phyloP scores from a whole-genome alignment of 371 early-diverging fungal species.

The Mortierella sp. region DNA sequence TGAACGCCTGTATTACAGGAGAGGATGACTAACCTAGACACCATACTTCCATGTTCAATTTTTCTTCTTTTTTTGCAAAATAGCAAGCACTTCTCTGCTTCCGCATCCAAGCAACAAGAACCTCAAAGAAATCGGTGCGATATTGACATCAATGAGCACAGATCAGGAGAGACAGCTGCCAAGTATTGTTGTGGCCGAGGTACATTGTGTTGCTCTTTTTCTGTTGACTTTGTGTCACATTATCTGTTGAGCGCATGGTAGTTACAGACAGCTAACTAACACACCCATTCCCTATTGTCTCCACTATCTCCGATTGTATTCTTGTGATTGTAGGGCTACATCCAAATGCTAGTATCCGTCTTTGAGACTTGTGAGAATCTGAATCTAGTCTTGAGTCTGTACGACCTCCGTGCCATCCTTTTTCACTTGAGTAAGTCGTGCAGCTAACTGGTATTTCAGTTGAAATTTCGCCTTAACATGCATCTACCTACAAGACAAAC shows the following conservation, averaged over 20 bases:
- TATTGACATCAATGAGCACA: background rate
- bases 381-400: background rate
- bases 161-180: background rate
- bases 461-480: no score
- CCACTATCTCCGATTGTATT: no score
- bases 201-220: background rate
- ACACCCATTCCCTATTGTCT: background rate
- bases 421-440: background rate
- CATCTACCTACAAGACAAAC: no score
- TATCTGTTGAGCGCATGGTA: background rate
- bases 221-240: background rate
- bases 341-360: background rate
- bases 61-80: background rate
- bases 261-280: background rate
- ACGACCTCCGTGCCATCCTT: background rate
- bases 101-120: background rate
- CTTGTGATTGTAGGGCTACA: background rate
- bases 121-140: background rate
- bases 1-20: background rate
- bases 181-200: background rate
- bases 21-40: background rate
- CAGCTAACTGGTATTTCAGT: background rate
- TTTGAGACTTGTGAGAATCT: background rate
- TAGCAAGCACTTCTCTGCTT: background rate
- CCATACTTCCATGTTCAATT: background rate